Evolutionary conservation across 805 yeast species (phyloP).

Genomic region (Priceomyces haplophilus): DNA sequence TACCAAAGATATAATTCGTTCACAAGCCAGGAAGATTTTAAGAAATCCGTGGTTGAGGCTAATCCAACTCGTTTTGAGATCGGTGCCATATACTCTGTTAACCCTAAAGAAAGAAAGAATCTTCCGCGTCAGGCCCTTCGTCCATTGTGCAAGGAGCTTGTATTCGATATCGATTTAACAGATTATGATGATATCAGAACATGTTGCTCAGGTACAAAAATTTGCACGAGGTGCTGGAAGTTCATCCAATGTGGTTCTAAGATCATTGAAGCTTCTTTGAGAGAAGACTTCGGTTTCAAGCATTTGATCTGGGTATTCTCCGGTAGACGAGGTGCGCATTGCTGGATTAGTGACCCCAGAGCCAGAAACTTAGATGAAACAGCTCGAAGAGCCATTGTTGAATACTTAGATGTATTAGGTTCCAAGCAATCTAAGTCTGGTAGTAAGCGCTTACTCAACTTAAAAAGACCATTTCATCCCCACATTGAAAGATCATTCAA

Average conservation of each 20-base stretch:
- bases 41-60: slow-evolving; percentile 65
- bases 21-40: slow-evolving; percentile 64
- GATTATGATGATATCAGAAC: slow-evolving; percentile 94
- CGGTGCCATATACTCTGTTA: slow-evolving; percentile 86
- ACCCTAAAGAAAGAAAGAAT: slow-evolving; percentile 81
- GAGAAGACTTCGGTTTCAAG: slow-evolving; percentile 86
- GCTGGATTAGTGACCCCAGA: slow-evolving; percentile 89
- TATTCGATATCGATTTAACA: slow-evolving; percentile 95
- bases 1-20: slow-evolving; percentile 88
- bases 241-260: slow-evolving; percentile 83
- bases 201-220: slow-evolving; percentile 82
- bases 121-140: slow-evolving; percentile 74
- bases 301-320: slow-evolving; percentile 93
- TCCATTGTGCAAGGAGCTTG: slow-evolving; percentile 82
- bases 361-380: slow-evolving; percentile 74
- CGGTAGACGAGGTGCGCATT: slow-evolving; percentile 98
- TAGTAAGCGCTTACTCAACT: slow-evolving; percentile 49
- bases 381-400: slow-evolving; percentile 74
- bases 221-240: slow-evolving; percentile 90
- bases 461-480: slow-evolving; percentile 87
- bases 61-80: slow-evolving; percentile 91
- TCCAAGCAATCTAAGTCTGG: slow-evolving; percentile 31
- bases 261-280: slow-evolving; percentile 65
- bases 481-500: slow-evolving; percentile 75
- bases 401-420: slow-evolving; percentile 74